phyloP scores from a whole-genome alignment of 2,329 filamentous ascomycete species.

The Diplodia seriata region DNA sequence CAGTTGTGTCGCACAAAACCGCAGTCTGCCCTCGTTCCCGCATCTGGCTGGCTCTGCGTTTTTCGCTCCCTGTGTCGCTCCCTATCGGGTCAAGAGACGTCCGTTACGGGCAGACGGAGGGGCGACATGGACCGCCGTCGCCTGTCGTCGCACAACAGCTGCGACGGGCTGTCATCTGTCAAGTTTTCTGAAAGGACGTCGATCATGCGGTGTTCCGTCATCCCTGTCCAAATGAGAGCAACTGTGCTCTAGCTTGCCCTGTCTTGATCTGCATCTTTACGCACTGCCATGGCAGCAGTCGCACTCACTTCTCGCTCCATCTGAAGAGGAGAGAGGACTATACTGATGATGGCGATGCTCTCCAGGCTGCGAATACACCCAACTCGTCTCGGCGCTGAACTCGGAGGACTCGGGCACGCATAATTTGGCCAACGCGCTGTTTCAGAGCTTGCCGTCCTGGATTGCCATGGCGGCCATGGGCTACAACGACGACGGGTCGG shows the following conservation, averaged over 20 bases:
- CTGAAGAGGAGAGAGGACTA: too few relatives aligned
- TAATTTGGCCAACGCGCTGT: slow-evolving; percentile 56
- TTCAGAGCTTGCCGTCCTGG: slow-evolving; percentile 46
- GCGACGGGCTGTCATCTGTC: too few relatives aligned
- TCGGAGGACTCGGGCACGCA: slow-evolving; percentile 59
- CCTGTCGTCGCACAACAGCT: not conserved
- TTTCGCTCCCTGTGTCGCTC: not conserved
- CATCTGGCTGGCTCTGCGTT: not conserved
- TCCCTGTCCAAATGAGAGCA: too few relatives aligned
- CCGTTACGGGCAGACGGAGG: too few relatives aligned
- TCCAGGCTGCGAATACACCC: slow-evolving; percentile 56
- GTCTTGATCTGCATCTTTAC: too few relatives aligned
- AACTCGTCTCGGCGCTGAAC: slow-evolving; percentile 58
- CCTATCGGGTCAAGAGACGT: not conserved
- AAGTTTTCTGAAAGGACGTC: too few relatives aligned
- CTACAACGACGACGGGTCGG: slow-evolving; percentile 37
- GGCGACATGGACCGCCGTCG: not conserved
- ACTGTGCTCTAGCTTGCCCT: too few relatives aligned
- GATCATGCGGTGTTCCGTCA: too few relatives aligned
- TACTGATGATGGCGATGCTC: not conserved
- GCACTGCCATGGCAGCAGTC: too few relatives aligned
- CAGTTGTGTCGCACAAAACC: not conserved
- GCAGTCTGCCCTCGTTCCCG: not conserved
- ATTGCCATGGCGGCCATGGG: slow-evolving; percentile 56
- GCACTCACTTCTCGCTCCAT: too few relatives aligned